These are phyloP conservation scores for Phalaenopsis equestris DNA, from an alignment of 106 monocot species.

Conservation along the genomic window DNA sequence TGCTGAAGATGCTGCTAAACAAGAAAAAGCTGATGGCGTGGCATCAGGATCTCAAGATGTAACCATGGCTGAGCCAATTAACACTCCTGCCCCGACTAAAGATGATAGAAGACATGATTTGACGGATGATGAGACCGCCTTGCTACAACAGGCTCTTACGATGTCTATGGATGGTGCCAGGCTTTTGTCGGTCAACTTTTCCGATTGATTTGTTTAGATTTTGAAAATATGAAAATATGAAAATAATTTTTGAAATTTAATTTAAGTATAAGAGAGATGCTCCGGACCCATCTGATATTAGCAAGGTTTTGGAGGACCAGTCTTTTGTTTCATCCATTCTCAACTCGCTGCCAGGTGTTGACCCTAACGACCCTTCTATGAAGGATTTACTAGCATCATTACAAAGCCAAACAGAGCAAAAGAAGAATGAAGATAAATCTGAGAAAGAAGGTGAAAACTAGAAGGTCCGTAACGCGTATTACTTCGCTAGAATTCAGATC, in stretches of 20 bases:
- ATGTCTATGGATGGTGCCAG: constrained; percentile 73
- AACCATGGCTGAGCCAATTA: constrained; percentile 46
- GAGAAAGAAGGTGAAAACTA: constrained; percentile 33
- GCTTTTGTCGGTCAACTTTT: no score
- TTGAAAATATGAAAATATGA: no score
- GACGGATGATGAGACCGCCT: constrained; percentile 25
- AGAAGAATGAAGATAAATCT: constrained; percentile 46
- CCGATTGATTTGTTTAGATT: constrained; percentile 44
- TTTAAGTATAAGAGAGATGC: constrained; percentile 57
- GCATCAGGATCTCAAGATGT: constrained; percentile 43
- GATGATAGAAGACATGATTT: constrained; percentile 46
- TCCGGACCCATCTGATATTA: constrained; percentile 52
- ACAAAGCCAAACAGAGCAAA: constrained; percentile 51
- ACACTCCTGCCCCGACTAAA: constrained; percentile 19
- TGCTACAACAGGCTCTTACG: constrained; percentile 61
- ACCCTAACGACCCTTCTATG: constrained; percentile 77
- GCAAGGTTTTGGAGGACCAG: constrained; percentile 78
- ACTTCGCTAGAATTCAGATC: no score
- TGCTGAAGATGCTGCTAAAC: constrained; percentile 64
- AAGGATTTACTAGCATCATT: constrained; percentile 76
- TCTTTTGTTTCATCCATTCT: constrained; percentile 90
- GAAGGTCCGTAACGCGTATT: background rate
- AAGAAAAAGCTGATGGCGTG: constrained; percentile 42
- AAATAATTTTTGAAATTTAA: no score
- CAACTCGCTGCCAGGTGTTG: constrained; percentile 85